Evolutionary conservation across 768 basidiomycete genomes (phyloP).

Genomic region (Boletus tomentosulus): DNA sequence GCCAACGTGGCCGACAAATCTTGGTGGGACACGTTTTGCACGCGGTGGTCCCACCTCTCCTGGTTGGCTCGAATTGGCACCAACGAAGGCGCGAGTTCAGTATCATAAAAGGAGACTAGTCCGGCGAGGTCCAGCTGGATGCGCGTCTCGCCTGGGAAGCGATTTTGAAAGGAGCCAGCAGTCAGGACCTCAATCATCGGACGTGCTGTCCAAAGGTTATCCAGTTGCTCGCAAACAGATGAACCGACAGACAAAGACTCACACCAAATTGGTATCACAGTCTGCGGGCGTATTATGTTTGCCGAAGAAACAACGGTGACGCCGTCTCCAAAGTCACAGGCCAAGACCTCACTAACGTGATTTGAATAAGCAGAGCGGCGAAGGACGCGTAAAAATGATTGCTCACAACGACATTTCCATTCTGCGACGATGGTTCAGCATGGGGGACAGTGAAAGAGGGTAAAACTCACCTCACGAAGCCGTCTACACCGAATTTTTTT

Average conservation of each 20-base stretch:
- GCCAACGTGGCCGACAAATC: too few species aligned
- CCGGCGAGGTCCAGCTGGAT: neutral
- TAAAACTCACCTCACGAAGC: neutral
- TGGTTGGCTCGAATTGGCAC: neutral
- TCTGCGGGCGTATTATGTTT: neutral
- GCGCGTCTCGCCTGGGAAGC: neutral
- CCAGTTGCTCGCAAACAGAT: neutral
- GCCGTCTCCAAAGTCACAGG: neutral
- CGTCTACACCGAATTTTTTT: neutral
- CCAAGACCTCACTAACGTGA: neutral
- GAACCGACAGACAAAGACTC: neutral
- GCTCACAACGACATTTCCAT: neutral
- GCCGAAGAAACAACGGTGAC: neutral
- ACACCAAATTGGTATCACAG: neutral
- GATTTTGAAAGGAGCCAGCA: neutral
- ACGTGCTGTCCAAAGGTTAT: neutral
- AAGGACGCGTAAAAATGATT: neutral
- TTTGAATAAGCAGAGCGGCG: neutral
- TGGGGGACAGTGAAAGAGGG: neutral
- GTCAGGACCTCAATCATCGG: neutral
- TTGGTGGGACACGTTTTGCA: too few species aligned
- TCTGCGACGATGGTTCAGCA: neutral
- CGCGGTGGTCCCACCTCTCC: too few species aligned
- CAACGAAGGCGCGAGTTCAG: neutral
- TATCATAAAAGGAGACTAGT: neutral